Base-by-base conservation (phyloP, 805 yeast species). In the Yamadazyma kitorensis region DNA sequence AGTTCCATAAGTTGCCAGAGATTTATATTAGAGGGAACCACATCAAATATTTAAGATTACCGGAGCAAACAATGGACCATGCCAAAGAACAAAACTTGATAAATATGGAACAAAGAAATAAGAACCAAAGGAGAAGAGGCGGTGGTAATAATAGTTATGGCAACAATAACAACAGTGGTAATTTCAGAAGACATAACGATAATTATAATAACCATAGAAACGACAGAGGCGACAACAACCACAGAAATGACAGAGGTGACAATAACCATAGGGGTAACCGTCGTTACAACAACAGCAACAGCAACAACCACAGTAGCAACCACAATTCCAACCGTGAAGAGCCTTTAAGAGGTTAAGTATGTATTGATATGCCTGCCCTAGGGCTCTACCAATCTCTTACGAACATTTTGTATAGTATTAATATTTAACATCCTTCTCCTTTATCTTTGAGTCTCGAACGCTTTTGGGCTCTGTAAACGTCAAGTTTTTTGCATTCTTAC, bases 21-120 rank as follows among this genome's bases (percentile, higher is more conserved):
- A 73, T 82, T 37, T 89, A 88, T 54, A 76, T 89, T 24, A 80
- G 89, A 55, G 97, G 97, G 27, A 82, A 75, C 44, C 91, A 85
- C 49, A 83, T 87, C 61, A 85, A 84, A 54, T 79, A 78, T 48
- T 70, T 85, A 44, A 78, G 86, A 59, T 68, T 85, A 55, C 86
- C 86, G 18, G 86, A 84, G 47, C 83, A 38, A 20, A 68, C 82
- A 26, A 84, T 85, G 68, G 88, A 81, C 47, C 76, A 78, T 43
- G 84, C 85, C 42, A 82, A 80, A 53, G 85, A 80, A 46, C 83
- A 77, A 47, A 75, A 73, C 45, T 58, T 67, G 44, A 61, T 73
- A 51, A 64, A 68, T 53, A 62, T 69, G 63, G 71, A 74, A 42
- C 72, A 70, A 43, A 64, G 71, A 49, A 69, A 65, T 43, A 68